Evolutionary conservation across 2,329 filamentous ascomycete genomes (phyloP), one percentile per base, ranked within the genome.

Genomic region (Ophioceras dolichostomum): DNA sequence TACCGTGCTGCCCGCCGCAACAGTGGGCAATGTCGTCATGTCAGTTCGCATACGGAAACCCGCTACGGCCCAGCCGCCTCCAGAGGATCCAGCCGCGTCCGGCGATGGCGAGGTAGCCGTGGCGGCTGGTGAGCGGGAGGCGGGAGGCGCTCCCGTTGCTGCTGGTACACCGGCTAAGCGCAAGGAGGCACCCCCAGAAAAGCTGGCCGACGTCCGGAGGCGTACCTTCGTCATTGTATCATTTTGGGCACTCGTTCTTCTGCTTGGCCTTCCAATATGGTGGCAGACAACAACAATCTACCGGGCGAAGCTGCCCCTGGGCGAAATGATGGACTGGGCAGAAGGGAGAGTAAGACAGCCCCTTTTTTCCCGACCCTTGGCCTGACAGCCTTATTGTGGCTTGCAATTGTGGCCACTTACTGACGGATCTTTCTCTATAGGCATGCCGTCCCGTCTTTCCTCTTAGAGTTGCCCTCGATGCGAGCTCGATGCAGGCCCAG

Each of bases 211-310:
- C 44, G 65, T 80, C 36, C 74, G 73, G 52, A 74, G 80, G 40
- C 79, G 91, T 38, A 74, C 76, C 34, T 67, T 68, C 43, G 81
- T 96, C 36, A 78, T 98, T 43, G 57, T 83, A 43, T 89, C 89
- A 8, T 96, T 95, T 59, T 98, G 91, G 91, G 65, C 77, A 5
- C 76, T 96, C 27, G 84, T 94, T 6, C 55, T 94, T 6, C 71
- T 81, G 21, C 62, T 98, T 5, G 91, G 91, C 3, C 58, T 98
- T 46, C 91, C 91, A 40, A 80, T 94, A 72, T 98, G 91, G 91
- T 93, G 86, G 78, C 79, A 78, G 57, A 96, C 91, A 1, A 98
- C 91, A 4, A 82, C 83, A 1, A 94, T 96, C 39, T 88, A 94
- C 57, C 76, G 91, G 39, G 88, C 89, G 10, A 71, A 78, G 32